Percentiles rank a stretch among this genome's conserved stretches.
These are phyloP conservation scores for Malania oleifera DNA, from an alignment of 164 flowering plant genomes.

Conservation along the genomic window DNA sequence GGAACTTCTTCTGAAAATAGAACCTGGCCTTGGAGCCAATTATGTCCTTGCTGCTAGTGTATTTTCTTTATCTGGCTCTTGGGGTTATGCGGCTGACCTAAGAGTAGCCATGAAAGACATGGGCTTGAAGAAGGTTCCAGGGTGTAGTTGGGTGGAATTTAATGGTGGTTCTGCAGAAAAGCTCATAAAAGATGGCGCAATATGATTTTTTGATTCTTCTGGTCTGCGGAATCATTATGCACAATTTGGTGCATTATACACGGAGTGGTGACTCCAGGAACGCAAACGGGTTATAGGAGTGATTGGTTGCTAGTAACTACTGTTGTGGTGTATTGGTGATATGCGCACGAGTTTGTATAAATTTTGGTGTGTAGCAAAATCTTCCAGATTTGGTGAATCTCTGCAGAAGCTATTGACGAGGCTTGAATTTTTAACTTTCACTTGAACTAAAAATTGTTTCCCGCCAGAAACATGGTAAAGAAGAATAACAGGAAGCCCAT, in stretches of 20 bases:
- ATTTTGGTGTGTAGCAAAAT: too few species aligned
- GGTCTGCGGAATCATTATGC: neutral
- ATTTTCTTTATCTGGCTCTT: slow-evolving; percentile 28
- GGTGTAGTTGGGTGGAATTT: slow-evolving; percentile 48
- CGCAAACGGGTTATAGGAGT: neutral
- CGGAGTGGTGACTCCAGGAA: neutral
- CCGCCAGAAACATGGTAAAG: too few species aligned
- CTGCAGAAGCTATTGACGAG: too few species aligned
- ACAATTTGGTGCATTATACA: neutral
- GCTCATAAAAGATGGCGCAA: neutral
- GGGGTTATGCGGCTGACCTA: slow-evolving; percentile 30
- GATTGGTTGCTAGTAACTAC: too few species aligned
- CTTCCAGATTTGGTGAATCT: too few species aligned
- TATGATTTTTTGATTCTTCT: neutral
- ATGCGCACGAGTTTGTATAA: too few species aligned
- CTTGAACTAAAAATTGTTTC: too few species aligned
- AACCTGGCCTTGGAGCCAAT: slow-evolving; percentile 53
- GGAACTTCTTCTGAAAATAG: slow-evolving; percentile 33
- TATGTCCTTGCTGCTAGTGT: slow-evolving; percentile 49
- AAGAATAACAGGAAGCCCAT: too few species aligned
- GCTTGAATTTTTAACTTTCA: too few species aligned
- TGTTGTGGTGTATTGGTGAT: too few species aligned
- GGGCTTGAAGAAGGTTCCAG: slow-evolving; percentile 48
- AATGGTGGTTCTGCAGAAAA: slow-evolving; percentile 4
- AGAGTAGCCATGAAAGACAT: slow-evolving; percentile 40